phyloP scores from a whole-genome alignment of 2,329 filamentous ascomycete genomes.

The Trichophyton equinum region DNA sequence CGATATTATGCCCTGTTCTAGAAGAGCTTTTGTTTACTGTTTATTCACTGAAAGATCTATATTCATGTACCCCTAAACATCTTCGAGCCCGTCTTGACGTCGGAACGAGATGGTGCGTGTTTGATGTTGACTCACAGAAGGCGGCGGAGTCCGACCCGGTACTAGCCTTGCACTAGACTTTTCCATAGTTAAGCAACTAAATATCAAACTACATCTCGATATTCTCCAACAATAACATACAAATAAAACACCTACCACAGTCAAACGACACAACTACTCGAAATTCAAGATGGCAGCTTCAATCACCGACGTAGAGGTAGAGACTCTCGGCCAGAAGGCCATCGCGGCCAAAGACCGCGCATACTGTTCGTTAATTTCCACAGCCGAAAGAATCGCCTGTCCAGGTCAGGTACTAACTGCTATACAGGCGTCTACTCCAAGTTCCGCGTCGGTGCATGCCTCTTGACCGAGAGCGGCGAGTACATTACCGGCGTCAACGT shows the following conservation, averaged over 20 bases:
- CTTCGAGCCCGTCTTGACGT: no score
- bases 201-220: neutral
- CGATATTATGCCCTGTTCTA: no score
- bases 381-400: neutral
- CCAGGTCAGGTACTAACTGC: neutral
- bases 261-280: no score
- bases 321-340: constrained; percentile 49
- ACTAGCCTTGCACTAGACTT: no score
- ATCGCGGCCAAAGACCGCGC: constrained; percentile 62
- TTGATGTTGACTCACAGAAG: no score
- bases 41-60: no score
- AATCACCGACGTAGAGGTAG: constrained; percentile 53
- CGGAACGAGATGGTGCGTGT: no score
- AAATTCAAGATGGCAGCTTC: constrained; percentile 8
- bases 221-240: neutral
- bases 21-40: no score
- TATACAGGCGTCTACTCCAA: constrained; percentile 63
- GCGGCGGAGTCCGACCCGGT: no score
- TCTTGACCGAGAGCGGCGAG: constrained; percentile 49
- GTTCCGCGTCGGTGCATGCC: constrained; percentile 76
- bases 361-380: constrained; percentile 51
- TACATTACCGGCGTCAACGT: constrained; percentile 71
- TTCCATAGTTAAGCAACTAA: neutral
- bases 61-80: no score
- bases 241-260: neutral